Evolutionary conservation across 129 eudicot species (phyloP), one percentile per base, ranked within the genome.

Genomic region (Mikania micrantha): DNA sequence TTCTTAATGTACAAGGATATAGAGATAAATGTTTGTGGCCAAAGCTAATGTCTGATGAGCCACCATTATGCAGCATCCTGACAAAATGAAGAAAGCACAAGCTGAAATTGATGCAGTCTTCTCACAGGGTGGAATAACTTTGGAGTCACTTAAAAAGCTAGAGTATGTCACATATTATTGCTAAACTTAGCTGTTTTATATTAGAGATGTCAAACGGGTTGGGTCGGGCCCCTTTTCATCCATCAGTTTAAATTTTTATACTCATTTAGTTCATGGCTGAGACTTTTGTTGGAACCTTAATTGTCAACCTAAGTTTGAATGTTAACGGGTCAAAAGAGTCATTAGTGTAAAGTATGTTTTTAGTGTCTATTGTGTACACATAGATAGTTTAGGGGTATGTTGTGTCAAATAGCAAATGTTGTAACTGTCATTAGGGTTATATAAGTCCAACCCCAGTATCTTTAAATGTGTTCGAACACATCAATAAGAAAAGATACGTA

Each of bases 51-150:
- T 65, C 25, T 75, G 71, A 60, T 66, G 42, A 71, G 56, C 74
- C 77, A 29, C 56, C 67, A 16, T 77, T 27, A 57, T 81, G 76
- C 83, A 94, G 99, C 82, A 87, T 80, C 99, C 96, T 0, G 62
- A 84, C 64, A 94, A 89, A 85, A 84, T 89, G 99, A 86, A 82
- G 87, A 89, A 84, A 79, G 99, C 99, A 52, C 99, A 94, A 57
- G 85, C 87, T 19, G 99, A 89, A 82, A 80, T 94, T 67, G 97
- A 94, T 78, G 75, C 79, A 11, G 90, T 89, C 39, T 67, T 87
- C 50, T 86, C 85, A 74, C 80, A 75, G 50, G 95, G 80, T 11
- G 73, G 77, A 72, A 79, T 74, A 54, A 94, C 93, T 52, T 77
- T 78, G 73, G 95, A 94, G 53, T 82, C 95, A 24, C 74, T 94